phyloP scores from a whole-genome alignment of 371 early-diverging fungal species.

The Batrachochytrium dendrobatidis region DNA sequence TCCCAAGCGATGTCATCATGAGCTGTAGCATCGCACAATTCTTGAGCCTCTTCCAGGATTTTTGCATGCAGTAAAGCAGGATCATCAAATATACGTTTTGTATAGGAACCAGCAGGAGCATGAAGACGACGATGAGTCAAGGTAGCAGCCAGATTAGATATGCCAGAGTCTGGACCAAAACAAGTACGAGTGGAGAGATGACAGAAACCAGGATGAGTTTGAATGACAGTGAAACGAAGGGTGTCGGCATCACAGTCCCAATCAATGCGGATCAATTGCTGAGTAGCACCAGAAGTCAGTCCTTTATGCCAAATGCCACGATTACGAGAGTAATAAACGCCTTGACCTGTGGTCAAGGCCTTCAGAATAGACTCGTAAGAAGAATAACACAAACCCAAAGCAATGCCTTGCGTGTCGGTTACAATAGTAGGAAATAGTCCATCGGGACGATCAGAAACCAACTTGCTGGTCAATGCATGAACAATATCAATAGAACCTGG shows the following conservation, averaged over 20 bases:
- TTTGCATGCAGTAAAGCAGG: slow-evolving; percentile 74
- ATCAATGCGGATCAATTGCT: slow-evolving; percentile 65
- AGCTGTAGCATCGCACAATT: slow-evolving; percentile 73
- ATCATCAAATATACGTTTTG: slow-evolving; percentile 81
- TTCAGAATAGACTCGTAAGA: slow-evolving; percentile 74
- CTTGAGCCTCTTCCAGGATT: slow-evolving; percentile 94
- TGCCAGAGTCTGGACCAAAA: slow-evolving; percentile 73
- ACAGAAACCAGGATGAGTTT: slow-evolving; percentile 91
- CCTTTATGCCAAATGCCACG: slow-evolving; percentile 96
- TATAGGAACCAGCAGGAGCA: slow-evolving; percentile 87
- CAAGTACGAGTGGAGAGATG: slow-evolving; percentile 86
- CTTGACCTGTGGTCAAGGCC: slow-evolving; percentile 66
- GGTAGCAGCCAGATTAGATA: slow-evolving; percentile 62
- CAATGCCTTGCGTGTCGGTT: slow-evolving; percentile 77
- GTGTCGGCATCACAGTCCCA: slow-evolving; percentile 90
- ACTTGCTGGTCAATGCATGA: too few species aligned
- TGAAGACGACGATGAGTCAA: slow-evolving; percentile 53
- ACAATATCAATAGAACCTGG: too few species aligned
- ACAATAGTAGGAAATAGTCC: slow-evolving; percentile 88
- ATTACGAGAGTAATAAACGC: slow-evolving; percentile 88
- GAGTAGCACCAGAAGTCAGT: slow-evolving; percentile 85
- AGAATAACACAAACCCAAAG: slow-evolving; percentile 89
- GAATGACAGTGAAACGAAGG: slow-evolving; percentile 78
- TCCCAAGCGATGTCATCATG: slow-evolving; percentile 86
- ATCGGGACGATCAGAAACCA: slow-evolving; percentile 88